phyloP scores from a whole-genome alignment of 352 stramenopile species.

The Phytopythium sindhum region DNA sequence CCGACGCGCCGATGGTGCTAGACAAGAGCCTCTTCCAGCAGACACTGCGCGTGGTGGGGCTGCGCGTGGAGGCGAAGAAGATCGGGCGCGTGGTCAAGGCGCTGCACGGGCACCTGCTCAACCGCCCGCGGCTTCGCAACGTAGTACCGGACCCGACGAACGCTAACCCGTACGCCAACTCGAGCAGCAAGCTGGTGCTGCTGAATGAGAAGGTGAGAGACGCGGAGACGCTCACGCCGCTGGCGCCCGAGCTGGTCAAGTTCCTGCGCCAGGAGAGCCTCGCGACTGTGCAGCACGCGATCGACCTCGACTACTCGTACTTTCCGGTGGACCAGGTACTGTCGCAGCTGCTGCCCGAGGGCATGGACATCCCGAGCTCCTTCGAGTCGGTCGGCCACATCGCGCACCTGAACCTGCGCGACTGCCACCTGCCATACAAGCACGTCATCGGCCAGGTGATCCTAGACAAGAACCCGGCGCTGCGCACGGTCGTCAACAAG shows the following conservation, averaged over 20 bases:
- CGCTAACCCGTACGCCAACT: slow-evolving; percentile 56
- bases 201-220: slow-evolving; percentile 61
- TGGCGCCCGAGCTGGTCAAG: slow-evolving; percentile 43
- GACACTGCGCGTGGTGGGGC: slow-evolving; percentile 65
- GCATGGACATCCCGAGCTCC: slow-evolving; percentile 88
- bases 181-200: slow-evolving; percentile 68
- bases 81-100: slow-evolving; percentile 70
- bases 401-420: slow-evolving; percentile 96
- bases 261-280: slow-evolving; percentile 59
- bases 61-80: slow-evolving; percentile 79
- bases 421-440: slow-evolving; percentile 95
- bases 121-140: slow-evolving; percentile 67
- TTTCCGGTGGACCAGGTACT: slow-evolving; percentile 81
- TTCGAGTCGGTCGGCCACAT: slow-evolving; percentile 97
- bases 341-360: slow-evolving; percentile 72
- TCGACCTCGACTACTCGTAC: slow-evolving; percentile 79
- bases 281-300: slow-evolving; percentile 56
- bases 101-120: slow-evolving; percentile 70
- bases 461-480: slow-evolving; percentile 95
- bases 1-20: slow-evolving; percentile 22
- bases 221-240: slow-evolving; percentile 46
- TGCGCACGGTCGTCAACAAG: slow-evolving; percentile 98
- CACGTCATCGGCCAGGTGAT: slow-evolving; percentile 97
- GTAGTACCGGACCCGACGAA: slow-evolving; percentile 69
- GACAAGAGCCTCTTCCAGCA: slow-evolving; percentile 71